Evolutionary conservation across 352 stramenopile species (phyloP).

Genomic region (Pythium pectinolyticum): DNA sequence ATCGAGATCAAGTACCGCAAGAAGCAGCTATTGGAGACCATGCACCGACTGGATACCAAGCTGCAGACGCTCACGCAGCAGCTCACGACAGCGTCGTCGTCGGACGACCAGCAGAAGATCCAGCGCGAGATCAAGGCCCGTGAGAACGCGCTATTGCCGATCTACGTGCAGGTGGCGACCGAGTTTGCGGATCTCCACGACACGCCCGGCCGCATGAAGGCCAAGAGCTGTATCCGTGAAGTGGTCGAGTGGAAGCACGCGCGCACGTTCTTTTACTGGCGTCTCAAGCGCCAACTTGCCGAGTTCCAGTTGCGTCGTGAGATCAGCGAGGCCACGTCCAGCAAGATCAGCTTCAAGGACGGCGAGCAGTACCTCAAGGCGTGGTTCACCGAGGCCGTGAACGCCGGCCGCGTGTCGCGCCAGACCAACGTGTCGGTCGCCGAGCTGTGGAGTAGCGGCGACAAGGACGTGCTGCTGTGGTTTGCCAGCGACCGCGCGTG

Average conservation of each 20-base stretch:
- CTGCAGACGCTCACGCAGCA: slow-evolving; percentile 85
- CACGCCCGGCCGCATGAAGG: slow-evolving; percentile 99
- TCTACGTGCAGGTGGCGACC: slow-evolving; percentile 98
- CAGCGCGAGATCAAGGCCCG: slow-evolving; percentile 90
- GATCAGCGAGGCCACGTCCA: slow-evolving; percentile 38
- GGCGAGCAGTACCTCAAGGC: slow-evolving; percentile 66
- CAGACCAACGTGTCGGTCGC: slow-evolving; percentile 64
- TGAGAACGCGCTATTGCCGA: slow-evolving; percentile 93
- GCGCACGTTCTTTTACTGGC: slow-evolving; percentile 98
- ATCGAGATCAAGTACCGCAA: slow-evolving; percentile 99
- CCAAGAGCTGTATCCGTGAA: slow-evolving; percentile 96
- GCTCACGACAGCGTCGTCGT: slow-evolving; percentile 57
- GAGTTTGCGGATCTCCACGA: slow-evolving; percentile 99
- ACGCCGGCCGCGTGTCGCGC: slow-evolving; percentile 63
- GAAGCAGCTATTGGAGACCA: slow-evolving; percentile 95
- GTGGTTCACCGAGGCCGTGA: slow-evolving; percentile 85
- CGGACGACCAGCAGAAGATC: slow-evolving; percentile 68
- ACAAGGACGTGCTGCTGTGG: slow-evolving; percentile 85
- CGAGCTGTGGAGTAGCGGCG: slow-evolving; percentile 60
- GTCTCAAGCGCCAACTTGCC: slow-evolving; percentile 95
- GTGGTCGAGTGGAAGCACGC: slow-evolving; percentile 95
- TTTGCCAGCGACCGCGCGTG: slow-evolving; percentile 77
- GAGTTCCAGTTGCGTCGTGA: slow-evolving; percentile 93
- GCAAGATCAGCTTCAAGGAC: slow-evolving; percentile 45
- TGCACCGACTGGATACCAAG: slow-evolving; percentile 96